phyloP scores from a whole-genome alignment of 2,329 filamentous ascomycete species.

The Calonectria hawksworthii region DNA sequence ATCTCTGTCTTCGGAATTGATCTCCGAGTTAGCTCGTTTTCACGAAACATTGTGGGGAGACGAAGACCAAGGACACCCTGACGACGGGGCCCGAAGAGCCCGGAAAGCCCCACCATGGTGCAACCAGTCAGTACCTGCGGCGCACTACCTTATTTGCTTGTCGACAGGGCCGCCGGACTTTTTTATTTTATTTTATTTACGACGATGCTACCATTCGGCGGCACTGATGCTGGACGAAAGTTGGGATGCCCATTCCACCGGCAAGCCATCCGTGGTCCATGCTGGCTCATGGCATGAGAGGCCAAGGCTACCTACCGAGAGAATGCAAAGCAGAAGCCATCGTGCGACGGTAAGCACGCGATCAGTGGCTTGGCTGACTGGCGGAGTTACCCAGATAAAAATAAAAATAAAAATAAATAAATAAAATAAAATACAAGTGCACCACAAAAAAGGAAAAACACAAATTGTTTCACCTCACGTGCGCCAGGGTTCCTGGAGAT shows the following conservation, averaged over 20 bases:
- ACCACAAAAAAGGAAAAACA: not conserved
- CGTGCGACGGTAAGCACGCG: not conserved
- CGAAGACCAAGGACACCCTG: not conserved
- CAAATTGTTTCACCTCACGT: not conserved
- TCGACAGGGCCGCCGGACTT: not conserved
- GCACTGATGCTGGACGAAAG: not conserved
- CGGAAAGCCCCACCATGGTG: not conserved
- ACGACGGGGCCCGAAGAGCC: not conserved
- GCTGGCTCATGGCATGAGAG: not conserved
- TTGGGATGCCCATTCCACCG: not conserved
- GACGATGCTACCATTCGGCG: not conserved
- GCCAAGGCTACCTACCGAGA: not conserved
- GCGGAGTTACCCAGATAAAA: not conserved
- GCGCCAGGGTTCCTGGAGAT: not conserved
- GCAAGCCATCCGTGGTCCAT: not conserved
- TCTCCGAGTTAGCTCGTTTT: slow-evolving; percentile 4
- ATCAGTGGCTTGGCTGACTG: not conserved
- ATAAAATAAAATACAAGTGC: not conserved
- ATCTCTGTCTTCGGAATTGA: not conserved
- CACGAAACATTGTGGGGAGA: slow-evolving; percentile 10
- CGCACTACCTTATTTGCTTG: slow-evolving; percentile 6
- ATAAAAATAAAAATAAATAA: not conserved
- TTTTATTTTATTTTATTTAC: not conserved
- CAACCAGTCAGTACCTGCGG: slow-evolving; percentile 3
- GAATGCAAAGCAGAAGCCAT: not conserved